These are phyloP conservation scores for Tulasnella sp. DNA, from an alignment of 768 basidiomycete genomes.

Conservation along the genomic window DNA sequence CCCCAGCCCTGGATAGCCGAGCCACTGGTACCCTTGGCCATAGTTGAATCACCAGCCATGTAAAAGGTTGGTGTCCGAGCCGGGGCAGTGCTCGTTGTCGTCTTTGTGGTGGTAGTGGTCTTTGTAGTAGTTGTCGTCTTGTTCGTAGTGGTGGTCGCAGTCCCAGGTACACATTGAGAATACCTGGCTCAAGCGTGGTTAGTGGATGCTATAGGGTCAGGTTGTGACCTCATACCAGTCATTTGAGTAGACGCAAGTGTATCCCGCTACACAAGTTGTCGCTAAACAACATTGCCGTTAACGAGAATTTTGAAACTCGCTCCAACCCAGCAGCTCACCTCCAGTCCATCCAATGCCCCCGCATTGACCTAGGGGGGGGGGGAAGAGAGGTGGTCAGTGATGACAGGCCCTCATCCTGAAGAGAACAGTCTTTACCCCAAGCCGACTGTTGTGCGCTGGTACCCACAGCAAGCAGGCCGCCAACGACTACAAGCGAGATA, in stretches of 20 bases:
- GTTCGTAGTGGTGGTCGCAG: no score
- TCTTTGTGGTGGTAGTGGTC: no score
- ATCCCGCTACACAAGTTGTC: slow-evolving; percentile 17
- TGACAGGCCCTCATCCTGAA: neutral
- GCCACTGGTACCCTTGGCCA: neutral
- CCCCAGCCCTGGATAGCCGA: no score
- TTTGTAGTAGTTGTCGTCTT: no score
- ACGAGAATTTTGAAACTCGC: neutral
- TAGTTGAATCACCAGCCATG: neutral
- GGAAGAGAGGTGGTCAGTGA: neutral
- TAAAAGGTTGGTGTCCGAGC: no score
- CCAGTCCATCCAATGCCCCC: neutral
- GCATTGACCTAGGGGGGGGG: neutral
- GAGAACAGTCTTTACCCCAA: neutral
- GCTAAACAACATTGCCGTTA: neutral
- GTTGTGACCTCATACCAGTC: neutral
- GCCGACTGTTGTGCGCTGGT: neutral
- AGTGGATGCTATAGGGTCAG: no score
- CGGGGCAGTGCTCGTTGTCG: no score
- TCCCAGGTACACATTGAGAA: neutral
- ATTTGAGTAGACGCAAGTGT: slow-evolving; percentile 18
- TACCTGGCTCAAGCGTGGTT: neutral
- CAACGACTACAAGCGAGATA: neutral
- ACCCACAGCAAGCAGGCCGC: neutral
- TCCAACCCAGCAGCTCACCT: neutral